These are phyloP conservation scores for Viola pubescens DNA, from an alignment of 441 rosid species.

Conservation along the genomic window DNA sequence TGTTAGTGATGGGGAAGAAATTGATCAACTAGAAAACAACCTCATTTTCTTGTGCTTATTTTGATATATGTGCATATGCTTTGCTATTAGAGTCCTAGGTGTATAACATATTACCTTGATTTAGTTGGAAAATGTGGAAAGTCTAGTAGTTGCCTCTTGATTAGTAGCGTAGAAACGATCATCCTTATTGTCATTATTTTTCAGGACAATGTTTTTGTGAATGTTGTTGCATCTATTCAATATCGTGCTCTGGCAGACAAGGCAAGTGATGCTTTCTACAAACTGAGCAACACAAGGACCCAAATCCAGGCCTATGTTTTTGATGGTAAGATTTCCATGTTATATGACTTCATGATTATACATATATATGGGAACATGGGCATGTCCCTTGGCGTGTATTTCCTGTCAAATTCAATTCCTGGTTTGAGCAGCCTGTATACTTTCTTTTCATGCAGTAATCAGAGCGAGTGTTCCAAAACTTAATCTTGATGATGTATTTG, in stretches of 20 bases:
- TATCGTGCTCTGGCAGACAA: conserved; percentile 57
- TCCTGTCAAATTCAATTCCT: not conserved
- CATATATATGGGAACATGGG: not conserved
- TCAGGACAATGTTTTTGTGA: conserved; percentile 76
- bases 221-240: conserved; percentile 67
- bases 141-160: not conserved
- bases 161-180: not conserved
- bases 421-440: not conserved
- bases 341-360: too few species aligned
- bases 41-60: too few species aligned
- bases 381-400: conserved; percentile 1
- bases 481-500: conserved; percentile 23
- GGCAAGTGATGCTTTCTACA: conserved; percentile 63
- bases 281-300: conserved; percentile 51
- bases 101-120: not conserved
- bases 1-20: too few species aligned
- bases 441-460: conserved; percentile 14
- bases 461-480: conserved; percentile 29
- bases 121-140: not conserved
- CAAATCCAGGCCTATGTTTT: conserved; percentile 76
- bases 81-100: too few species aligned
- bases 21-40: too few species aligned
- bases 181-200: conserved; percentile 6
- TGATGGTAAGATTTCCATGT: conserved; percentile 30
- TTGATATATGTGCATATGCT: too few species aligned